phyloP scores from a whole-genome alignment of 306 rosid genomes.

The Acacia confusa region DNA sequence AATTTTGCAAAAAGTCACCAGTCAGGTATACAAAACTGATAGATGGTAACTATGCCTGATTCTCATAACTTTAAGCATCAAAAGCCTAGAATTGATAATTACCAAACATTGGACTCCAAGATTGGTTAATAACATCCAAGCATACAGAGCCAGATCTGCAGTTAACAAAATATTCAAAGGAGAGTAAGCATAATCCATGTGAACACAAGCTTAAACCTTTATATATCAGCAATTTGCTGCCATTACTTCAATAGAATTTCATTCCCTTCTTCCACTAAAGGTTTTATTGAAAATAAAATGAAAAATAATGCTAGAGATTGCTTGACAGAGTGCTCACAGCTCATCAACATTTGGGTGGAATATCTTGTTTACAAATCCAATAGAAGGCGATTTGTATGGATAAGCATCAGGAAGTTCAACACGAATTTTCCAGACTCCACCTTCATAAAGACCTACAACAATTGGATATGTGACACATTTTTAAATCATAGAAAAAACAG shows the following conservation, averaged over 20 bases:
- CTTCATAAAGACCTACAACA: conserved; percentile 88
- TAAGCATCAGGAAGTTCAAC: conserved; percentile 99
- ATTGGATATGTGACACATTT: conserved; percentile 23
- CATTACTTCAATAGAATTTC: conserved; percentile 11
- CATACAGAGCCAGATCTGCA: conserved; percentile 99
- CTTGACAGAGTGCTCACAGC: conserved; percentile 62
- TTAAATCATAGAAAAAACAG: conserved; percentile 27
- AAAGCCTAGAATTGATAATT: conserved; percentile 32
- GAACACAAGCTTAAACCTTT: conserved; percentile 19
- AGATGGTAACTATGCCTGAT: conserved; percentile 10
- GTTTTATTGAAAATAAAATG: background rate
- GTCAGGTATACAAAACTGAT: background rate
- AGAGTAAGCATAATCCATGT: conserved; percentile 36
- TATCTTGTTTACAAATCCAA: conserved; percentile 94
- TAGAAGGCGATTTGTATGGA: conserved; percentile 96
- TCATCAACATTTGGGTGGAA: conserved; percentile 98
- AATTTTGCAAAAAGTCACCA: background rate
- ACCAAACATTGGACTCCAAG: conserved; percentile 99
- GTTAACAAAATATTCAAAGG: conserved; percentile 34
- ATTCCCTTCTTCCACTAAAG: conserved; percentile 4
- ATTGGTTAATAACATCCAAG: conserved; percentile 95
- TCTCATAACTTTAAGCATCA: conserved; percentile 29
- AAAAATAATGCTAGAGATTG: conserved; percentile 8
- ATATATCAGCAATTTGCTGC: conserved; percentile 18
- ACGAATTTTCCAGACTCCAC: conserved; percentile 94